These are phyloP conservation scores for Metschnikowia drakensbergensis DNA, from an alignment of 805 yeast genomes.

Conservation along the genomic window DNA sequence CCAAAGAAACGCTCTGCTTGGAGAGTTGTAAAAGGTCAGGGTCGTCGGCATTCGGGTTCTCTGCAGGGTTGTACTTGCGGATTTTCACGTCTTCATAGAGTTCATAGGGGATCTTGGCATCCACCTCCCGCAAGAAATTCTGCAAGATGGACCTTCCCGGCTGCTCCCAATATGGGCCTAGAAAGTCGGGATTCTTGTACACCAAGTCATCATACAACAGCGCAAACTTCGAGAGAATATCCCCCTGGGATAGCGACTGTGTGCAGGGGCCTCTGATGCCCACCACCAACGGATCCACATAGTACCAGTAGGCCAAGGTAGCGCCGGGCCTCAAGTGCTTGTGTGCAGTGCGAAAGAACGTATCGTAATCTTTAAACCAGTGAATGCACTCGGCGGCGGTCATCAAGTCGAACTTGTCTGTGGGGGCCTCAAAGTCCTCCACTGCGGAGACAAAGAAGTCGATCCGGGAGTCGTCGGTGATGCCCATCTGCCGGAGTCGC, in stretches of 20 bases:
- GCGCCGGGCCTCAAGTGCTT: slow-evolving; percentile 17
- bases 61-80: slow-evolving; percentile 23
- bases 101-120: slow-evolving; percentile 38
- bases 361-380: slow-evolving; percentile 19
- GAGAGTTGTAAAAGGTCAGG: slow-evolving; percentile 16
- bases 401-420: slow-evolving; percentile 16
- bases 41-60: slow-evolving; percentile 13
- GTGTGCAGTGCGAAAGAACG: slow-evolving; percentile 14
- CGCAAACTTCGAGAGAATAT: slow-evolving; percentile 20
- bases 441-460: slow-evolving; percentile 31
- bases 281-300: slow-evolving; percentile 30
- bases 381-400: slow-evolving; percentile 21
- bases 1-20: slow-evolving; percentile 40
- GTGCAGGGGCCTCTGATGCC: slow-evolving; percentile 21
- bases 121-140: slow-evolving; percentile 38
- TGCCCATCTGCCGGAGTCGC: slow-evolving; percentile 24
- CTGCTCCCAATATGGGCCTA: slow-evolving; percentile 81
- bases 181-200: slow-evolving; percentile 39
- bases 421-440: slow-evolving; percentile 26
- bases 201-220: slow-evolving; percentile 34
- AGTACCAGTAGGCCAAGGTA: slow-evolving; percentile 20
- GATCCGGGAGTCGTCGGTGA: slow-evolving; percentile 25
- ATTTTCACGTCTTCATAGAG: slow-evolving; percentile 38
- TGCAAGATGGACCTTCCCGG: slow-evolving; percentile 68
- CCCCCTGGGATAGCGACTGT: slow-evolving; percentile 12